Evolutionary conservation across 345 rosid species (phyloP), one percentile per base, ranked within the genome.

Genomic region (Reutealis trisperma): DNA sequence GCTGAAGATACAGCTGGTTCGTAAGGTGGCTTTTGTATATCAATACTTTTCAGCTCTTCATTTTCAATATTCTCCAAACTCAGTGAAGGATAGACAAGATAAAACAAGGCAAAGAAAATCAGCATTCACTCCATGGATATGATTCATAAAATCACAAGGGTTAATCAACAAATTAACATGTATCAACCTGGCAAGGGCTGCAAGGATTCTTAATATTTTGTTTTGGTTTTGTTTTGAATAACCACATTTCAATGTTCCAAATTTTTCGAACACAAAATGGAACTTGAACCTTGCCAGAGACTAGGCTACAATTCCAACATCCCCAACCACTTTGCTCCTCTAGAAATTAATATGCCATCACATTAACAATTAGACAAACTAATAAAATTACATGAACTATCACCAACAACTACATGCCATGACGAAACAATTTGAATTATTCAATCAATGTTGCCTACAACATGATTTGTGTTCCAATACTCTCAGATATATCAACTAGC

Each of bases 1-100:
- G 25, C 41, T 52, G 15, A 34, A 32, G 30, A 67, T 12, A 1
- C 25, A 27, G 13, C 65, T 34, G 22, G 19, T 49, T 27, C 47
- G 21, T 8, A 15, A 19, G 22, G 34, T 37, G 41, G 18, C 12
- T 37, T 74, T 21, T 74, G 13, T 42, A 14, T n/a, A 37, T 22
- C 27, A 4, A 32, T 5, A 37, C 67, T 42, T 72, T 72, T 41
- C 57, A 72, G 55, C 13, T 58, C 55, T 41, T 72, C 66, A 59
- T 18, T 14, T 41, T 15, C 30, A 63, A 75, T 47, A 21, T 21
- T 25, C 12, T 5, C 57, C 41, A 10, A 61, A 62, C 12, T 32
- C 4, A 57, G 52, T 14, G 3, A 14, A 16, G 1, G 0, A 22
- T 34, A 0, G 5, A 62, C 10, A 37, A 34, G 45, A 52, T 4